Evolutionary conservation across 257 asterid genomes (phyloP), one percentile per base, ranked within the genome.

Genomic region (Ligustrum vulgare): DNA sequence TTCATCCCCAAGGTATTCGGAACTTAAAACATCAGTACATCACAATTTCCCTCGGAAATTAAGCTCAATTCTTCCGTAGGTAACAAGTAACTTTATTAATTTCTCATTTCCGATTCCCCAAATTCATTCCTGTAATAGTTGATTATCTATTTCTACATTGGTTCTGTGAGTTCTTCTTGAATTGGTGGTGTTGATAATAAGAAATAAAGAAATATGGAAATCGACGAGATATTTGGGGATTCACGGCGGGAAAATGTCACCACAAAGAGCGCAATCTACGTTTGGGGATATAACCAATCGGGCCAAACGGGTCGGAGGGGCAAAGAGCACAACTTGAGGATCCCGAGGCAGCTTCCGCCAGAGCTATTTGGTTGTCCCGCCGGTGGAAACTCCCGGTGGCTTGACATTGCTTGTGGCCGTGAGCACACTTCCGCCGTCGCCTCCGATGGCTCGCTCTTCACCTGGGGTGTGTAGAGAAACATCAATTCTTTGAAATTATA

Each of bases 341-440:
- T 94, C 51, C 98, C 99, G 10, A 80, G 87, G 78, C 95, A 91
- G 85, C 93, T 94, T 33, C 90, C 99, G 45, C 82, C 91, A 45
- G 96, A 92, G 77, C 93, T 94, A 70, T 94, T 94, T 72, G 98
- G 96, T 20, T 92, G 95, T 37, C 91, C 98, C 1, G 87, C 78
- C 49, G 87, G 88, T 39, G 87, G 88, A 3, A 92, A 83, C 71
- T 87, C 88, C 12, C 89, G 96, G 78, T 94, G 98, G 98, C 82
- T 89, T 66, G 98, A 92, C 67, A 89, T 94, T 31, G 91, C 99
- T 49, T 94, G 99, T 78, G 99, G 96, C 71, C 90, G 95, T 32
- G 96, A 91, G 62, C 99, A 94, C 82, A 94, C 98, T 16, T 94
- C 98, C 8, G 92, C 93, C 39, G 89, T 92, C 33, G 91, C 99